Evolutionary conservation across 768 basidiomycete genomes (phyloP).

Genomic region (Leccinellum albellum): DNA sequence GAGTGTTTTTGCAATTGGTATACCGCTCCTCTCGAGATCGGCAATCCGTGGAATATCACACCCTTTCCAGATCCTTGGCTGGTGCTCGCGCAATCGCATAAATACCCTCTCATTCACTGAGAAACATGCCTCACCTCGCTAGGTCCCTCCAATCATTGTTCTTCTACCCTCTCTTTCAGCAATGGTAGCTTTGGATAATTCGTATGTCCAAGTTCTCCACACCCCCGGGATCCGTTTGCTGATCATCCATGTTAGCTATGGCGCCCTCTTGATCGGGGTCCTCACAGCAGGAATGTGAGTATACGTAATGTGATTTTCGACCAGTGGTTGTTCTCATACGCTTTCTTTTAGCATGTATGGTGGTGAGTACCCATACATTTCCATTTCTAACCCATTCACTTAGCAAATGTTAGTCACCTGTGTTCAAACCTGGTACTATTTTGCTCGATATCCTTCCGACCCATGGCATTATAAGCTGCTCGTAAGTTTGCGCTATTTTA

Average conservation of each 20-base stretch:
- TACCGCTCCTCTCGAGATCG: background rate
- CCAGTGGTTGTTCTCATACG: background rate
- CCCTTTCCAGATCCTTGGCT: background rate
- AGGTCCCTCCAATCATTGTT: background rate
- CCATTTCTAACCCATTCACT: background rate
- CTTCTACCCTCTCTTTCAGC: background rate
- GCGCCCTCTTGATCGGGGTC: constrained; percentile 51
- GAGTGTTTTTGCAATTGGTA: background rate
- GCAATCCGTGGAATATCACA: background rate
- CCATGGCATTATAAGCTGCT: constrained; percentile 45
- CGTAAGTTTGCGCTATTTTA: constrained; percentile 28
- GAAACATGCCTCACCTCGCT: background rate
- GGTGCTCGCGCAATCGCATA: background rate
- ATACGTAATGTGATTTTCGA: background rate
- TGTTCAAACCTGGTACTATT: constrained; percentile 57
- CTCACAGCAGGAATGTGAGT: constrained; percentile 47
- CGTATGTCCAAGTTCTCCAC: constrained; percentile 25
- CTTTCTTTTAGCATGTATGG: constrained; percentile 42
- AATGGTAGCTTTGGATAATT: constrained; percentile 27
- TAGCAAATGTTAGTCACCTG: constrained; percentile 41
- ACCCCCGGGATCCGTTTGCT: background rate
- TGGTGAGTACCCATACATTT: constrained; percentile 31
- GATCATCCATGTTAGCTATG: constrained; percentile 34
- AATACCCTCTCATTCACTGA: background rate
- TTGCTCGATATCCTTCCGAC: constrained; percentile 45